A percentile compares a stretch with the other conserved stretches of the same genome.
phyloP scores from a whole-genome alignment of 2,329 filamentous ascomycete species.

The Fusarium albosuccineum region DNA sequence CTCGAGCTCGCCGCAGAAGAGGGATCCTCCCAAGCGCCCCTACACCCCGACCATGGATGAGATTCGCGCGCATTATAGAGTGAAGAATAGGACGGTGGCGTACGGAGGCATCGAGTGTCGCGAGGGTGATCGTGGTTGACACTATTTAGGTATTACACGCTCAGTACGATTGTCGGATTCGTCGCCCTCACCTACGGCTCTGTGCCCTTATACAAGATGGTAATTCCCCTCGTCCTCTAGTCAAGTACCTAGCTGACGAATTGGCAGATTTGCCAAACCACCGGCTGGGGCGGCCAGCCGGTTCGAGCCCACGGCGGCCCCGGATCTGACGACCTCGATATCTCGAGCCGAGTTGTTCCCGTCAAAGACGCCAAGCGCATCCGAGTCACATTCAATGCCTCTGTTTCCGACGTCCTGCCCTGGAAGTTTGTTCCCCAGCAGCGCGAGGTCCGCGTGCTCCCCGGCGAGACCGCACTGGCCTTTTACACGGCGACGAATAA shows the following conservation, averaged over 20 bases:
- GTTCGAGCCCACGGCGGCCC: constrained; percentile 78
- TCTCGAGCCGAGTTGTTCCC: constrained; percentile 82
- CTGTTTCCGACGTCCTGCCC: constrained; percentile 92
- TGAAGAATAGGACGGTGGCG: constrained; percentile 74
- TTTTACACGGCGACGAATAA: constrained; percentile 98
- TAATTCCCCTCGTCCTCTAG: constrained; percentile 50
- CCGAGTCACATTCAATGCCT: constrained; percentile 95
- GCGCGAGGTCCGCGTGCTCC: constrained; percentile 93
- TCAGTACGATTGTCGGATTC: constrained; percentile 83
- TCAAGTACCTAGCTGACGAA: background rate
- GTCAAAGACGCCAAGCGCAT: constrained; percentile 86
- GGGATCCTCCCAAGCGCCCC: constrained; percentile 38
- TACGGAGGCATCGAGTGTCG: constrained; percentile 31
- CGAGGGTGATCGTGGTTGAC: constrained; percentile 32
- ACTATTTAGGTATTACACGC: constrained; percentile 73
- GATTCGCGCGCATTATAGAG: constrained; percentile 72
- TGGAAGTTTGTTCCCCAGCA: constrained; percentile 99
- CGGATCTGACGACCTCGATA: constrained; percentile 69
- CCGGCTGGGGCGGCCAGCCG: constrained; percentile 93
- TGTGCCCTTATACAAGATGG: constrained; percentile 90
- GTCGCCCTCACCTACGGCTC: constrained; percentile 86
- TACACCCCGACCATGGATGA: constrained; percentile 68
- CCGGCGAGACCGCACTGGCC: constrained; percentile 94
- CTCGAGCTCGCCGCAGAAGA: constrained; percentile 48
- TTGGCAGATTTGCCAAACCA: constrained; percentile 81